phyloP scores from a whole-genome alignment of 2,329 filamentous ascomycete genomes.

The Tolypocladium ophioglossoides region DNA sequence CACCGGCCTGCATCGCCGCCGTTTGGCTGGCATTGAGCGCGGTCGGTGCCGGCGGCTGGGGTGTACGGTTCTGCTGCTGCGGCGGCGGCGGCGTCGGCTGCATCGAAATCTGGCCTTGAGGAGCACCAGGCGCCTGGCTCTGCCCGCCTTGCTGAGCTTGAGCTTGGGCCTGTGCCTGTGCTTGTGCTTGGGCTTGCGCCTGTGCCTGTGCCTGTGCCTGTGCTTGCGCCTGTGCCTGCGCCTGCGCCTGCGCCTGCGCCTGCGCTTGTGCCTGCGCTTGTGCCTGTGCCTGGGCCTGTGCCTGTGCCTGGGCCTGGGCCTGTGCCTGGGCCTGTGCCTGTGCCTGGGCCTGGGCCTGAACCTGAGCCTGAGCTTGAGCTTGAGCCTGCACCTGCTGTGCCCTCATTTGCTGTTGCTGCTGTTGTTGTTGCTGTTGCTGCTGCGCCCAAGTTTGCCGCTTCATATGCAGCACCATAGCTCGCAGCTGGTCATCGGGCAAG shows the following conservation, averaged over 20 bases:
- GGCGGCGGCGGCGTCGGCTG: slow-evolving; percentile 48
- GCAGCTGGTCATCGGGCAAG: slow-evolving; percentile 23
- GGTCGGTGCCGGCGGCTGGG: slow-evolving; percentile 27
- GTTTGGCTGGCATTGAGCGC: slow-evolving; percentile 32
- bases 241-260: slow-evolving; percentile 6
- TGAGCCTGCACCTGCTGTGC: slow-evolving; percentile 10
- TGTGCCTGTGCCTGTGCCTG: slow-evolving; percentile 26
- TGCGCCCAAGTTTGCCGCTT: slow-evolving; percentile 20
- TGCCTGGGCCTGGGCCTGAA: slow-evolving; percentile 7
- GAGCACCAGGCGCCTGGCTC: slow-evolving; percentile 27
- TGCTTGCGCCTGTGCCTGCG: slow-evolving; percentile 21
- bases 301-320: slow-evolving; percentile 11
- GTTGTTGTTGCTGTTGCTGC: slow-evolving; percentile 19
- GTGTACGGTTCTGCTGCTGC: slow-evolving; percentile 32
- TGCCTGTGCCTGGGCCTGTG: slow-evolving; percentile 10
- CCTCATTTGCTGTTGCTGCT: slow-evolving; percentile 12
- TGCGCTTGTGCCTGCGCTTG: slow-evolving; percentile 11
- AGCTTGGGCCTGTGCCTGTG: slow-evolving; percentile 21
- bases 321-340: slow-evolving; percentile 12
- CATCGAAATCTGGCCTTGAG: slow-evolving; percentile 42
- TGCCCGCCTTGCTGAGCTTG: slow-evolving; percentile 26
- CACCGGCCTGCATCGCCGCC: slow-evolving; percentile 15
- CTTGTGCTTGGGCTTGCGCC: slow-evolving; percentile 18
- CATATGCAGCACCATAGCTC: slow-evolving; percentile 18
- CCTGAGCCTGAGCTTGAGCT: slow-evolving; percentile 5